Evolutionary conservation across 2,329 filamentous ascomycete genomes (phyloP).

Genomic region (Delphinella strobiligena): DNA sequence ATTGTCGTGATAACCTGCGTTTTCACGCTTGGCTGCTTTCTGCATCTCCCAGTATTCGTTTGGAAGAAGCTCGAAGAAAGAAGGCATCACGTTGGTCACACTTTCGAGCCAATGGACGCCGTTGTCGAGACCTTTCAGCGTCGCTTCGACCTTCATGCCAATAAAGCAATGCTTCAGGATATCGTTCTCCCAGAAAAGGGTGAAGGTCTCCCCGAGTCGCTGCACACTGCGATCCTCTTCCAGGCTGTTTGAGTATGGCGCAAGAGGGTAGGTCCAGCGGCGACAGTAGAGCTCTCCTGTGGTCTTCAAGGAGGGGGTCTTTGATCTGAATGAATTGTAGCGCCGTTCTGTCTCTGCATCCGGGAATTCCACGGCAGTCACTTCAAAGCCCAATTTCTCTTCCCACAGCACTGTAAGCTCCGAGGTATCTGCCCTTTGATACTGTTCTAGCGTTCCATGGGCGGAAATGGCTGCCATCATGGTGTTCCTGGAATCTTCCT

Average conservation of each 20-base stretch:
- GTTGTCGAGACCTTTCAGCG: constrained; percentile 17
- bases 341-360: constrained; percentile 33
- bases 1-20: too few relatives aligned
- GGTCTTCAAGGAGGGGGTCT: constrained; percentile 31
- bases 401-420: constrained; percentile 30
- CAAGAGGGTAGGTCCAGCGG: constrained; percentile 33
- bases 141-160: constrained; percentile 40
- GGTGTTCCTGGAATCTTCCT: constrained; percentile 35
- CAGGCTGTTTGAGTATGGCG: neutral
- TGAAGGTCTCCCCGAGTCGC: constrained; percentile 34
- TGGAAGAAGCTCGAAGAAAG: constrained; percentile 31
- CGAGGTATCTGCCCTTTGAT: constrained; percentile 12
- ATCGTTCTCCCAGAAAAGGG: constrained; percentile 57
- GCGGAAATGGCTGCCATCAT: constrained; percentile 39
- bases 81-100: constrained; percentile 26
- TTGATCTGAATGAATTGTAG: constrained; percentile 29
- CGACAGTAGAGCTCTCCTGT: constrained; percentile 43
- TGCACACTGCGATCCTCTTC: constrained; percentile 21
- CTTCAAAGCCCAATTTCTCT: constrained; percentile 48
- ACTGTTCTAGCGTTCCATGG: constrained; percentile 25
- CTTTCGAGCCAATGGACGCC: constrained; percentile 25
- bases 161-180: constrained; percentile 45
- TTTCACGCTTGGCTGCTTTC: constrained; percentile 7
- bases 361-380: constrained; percentile 41
- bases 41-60: constrained; percentile 27